These are phyloP conservation scores for Neophaeococcomyces aloes DNA, from an alignment of 2,329 filamentous ascomycete genomes.

Conservation along the genomic window DNA sequence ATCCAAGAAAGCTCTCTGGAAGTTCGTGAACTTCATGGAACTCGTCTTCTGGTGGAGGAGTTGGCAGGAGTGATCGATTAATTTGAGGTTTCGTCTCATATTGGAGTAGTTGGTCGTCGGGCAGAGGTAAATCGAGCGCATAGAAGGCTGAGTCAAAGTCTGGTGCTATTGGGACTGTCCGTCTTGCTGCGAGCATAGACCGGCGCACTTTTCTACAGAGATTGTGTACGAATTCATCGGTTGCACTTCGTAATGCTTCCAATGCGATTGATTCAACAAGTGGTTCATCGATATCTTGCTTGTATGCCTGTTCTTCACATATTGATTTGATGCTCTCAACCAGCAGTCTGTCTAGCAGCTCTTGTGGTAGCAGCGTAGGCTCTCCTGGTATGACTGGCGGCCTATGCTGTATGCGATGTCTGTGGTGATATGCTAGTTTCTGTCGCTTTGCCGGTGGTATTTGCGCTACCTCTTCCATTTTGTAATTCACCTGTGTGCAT, in stretches of 20 bases:
- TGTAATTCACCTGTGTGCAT: no score
- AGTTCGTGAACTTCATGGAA: constrained; percentile 24
- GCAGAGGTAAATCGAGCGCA: constrained; percentile 27
- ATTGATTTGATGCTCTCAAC: constrained; percentile 42
- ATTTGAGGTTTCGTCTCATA: constrained; percentile 25
- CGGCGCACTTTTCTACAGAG: constrained; percentile 44
- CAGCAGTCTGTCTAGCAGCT: constrained; percentile 45
- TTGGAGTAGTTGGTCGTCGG: constrained; percentile 17
- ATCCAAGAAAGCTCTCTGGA: constrained; percentile 39
- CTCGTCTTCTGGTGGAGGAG: constrained; percentile 32
- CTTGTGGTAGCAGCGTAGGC: constrained; percentile 39
- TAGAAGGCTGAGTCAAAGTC: constrained; percentile 49
- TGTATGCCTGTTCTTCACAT: constrained; percentile 19
- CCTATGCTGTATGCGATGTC: constrained; percentile 32
- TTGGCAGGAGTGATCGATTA: constrained; percentile 27
- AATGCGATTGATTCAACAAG: constrained; percentile 44
- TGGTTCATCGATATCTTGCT: constrained; percentile 22
- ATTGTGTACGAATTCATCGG: constrained; percentile 47
- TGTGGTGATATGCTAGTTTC: constrained; percentile 32
- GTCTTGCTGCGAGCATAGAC: constrained; percentile 48
- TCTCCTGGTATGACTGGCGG: constrained; percentile 25
- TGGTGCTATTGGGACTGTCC: constrained; percentile 45
- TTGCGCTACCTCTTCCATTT: not conserved
- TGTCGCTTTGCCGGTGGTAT: constrained; percentile 24
- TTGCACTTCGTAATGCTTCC: constrained; percentile 44